phyloP scores from a whole-genome alignment of 306 rosid genomes.

The Myrica gale region DNA sequence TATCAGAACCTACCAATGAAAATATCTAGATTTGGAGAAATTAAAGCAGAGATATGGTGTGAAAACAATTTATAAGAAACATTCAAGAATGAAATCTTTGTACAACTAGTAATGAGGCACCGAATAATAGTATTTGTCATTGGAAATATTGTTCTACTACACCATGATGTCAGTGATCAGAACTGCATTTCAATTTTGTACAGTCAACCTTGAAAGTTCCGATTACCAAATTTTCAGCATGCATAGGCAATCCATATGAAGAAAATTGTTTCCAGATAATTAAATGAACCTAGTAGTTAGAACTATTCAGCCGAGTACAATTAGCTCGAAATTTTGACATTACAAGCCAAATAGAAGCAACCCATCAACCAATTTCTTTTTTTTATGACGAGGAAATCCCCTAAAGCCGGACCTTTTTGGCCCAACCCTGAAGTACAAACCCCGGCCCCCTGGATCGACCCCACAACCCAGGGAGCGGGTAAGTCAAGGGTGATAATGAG shows the following conservation, averaged over 20 bases:
- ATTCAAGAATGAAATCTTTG: conserved; percentile 3
- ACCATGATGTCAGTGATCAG: neutral
- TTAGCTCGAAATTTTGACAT: neutral
- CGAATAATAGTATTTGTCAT: neutral
- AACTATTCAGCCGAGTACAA: neutral
- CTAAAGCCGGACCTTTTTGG: too few relatives aligned
- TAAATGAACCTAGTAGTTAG: neutral
- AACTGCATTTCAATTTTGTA: neutral
- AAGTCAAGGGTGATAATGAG: too few relatives aligned
- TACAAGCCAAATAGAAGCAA: neutral
- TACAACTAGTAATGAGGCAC: neutral
- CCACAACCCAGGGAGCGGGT: too few relatives aligned
- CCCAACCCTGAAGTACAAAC: too few relatives aligned
- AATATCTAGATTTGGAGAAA: neutral
- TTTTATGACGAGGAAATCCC: too few relatives aligned
- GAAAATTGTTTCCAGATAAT: neutral
- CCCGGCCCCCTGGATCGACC: too few relatives aligned
- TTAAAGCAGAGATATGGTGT: neutral
- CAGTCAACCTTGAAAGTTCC: neutral
- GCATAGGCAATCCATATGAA: neutral
- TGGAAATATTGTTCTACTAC: neutral
- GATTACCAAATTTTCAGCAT: neutral
- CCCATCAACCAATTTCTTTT: conserved; percentile 1
- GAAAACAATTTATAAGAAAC: neutral
- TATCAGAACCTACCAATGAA: neutral